phyloP scores from a whole-genome alignment of 768 basidiomycete genomes.

The Mycena latifolia region DNA sequence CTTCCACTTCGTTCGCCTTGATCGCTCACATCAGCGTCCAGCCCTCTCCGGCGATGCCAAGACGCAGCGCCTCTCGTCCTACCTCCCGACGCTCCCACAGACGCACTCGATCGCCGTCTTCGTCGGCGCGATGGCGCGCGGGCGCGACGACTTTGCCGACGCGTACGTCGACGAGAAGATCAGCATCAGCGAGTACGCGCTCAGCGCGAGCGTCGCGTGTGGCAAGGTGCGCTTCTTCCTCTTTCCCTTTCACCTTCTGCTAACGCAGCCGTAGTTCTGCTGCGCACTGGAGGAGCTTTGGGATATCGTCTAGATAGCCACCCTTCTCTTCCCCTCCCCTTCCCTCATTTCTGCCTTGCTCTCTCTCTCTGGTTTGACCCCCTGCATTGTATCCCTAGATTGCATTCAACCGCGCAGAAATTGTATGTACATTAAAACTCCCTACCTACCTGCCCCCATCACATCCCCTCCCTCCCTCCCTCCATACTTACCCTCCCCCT shows the following conservation, averaged over 20 bases:
- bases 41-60: conserved; percentile 94
- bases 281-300: conserved; percentile 95
- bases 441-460: no score
- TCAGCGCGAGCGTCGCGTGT: conserved; percentile 95
- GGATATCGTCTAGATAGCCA: conserved; percentile 79
- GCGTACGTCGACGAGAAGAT: conserved; percentile 96
- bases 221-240: conserved; percentile 81
- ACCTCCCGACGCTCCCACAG: conserved; percentile 86
- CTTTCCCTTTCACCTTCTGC: background rate
- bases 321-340: background rate
- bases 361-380: background rate
- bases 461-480: no score
- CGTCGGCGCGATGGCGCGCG: conserved; percentile 98
- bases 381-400: conserved; percentile 41
- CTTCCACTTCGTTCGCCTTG: background rate
- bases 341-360: background rate
- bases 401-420: conserved; percentile 28
- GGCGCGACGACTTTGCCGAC: conserved; percentile 97
- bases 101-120: conserved; percentile 95
- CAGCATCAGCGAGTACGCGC: conserved; percentile 92
- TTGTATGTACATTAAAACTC: conserved; percentile 9
- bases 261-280: conserved; percentile 70
- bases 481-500: no score
- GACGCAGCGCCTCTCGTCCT: conserved; percentile 82
- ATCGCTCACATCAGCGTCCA: conserved; percentile 42